These are phyloP conservation scores for Talaromyces wortmannii DNA, from an alignment of 495 filamentous ascomycete species.

Conservation along the genomic window DNA sequence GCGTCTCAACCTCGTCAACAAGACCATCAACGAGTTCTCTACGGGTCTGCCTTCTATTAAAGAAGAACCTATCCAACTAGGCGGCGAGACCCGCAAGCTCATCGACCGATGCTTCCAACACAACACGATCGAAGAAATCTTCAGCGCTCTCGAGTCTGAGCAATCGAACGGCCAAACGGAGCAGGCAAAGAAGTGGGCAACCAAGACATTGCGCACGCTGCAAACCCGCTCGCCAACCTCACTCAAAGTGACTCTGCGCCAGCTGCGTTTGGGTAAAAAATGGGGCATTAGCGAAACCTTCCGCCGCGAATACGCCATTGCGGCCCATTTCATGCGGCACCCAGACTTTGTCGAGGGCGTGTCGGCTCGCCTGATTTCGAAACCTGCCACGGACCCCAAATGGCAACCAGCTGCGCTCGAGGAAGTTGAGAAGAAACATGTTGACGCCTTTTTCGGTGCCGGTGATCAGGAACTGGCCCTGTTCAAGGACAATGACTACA, in stretches of 20 bases:
- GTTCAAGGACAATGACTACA: slow-evolving; percentile 45
- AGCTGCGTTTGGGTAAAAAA: slow-evolving; percentile 63
- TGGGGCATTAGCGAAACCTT: slow-evolving; percentile 84
- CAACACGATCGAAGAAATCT: slow-evolving; percentile 60
- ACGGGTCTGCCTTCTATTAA: slow-evolving; percentile 65
- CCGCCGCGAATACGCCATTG: slow-evolving; percentile 72
- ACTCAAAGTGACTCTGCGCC: slow-evolving; percentile 71
- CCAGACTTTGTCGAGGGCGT: slow-evolving; percentile 88
- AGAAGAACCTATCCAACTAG: slow-evolving; percentile 55
- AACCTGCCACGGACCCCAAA: slow-evolving; percentile 47
- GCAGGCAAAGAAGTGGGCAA: slow-evolving; percentile 51
- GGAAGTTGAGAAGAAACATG: slow-evolving; percentile 44
- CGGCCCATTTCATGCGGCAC: slow-evolving; percentile 75
- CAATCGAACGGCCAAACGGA: slow-evolving; percentile 25
- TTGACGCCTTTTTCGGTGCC: slow-evolving; percentile 57
- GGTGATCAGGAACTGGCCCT: slow-evolving; percentile 46
- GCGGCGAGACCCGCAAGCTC: slow-evolving; percentile 58
- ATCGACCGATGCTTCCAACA: slow-evolving; percentile 80
- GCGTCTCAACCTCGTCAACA: slow-evolving; percentile 65
- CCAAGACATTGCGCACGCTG: slow-evolving; percentile 63
- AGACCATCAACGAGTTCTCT: slow-evolving; percentile 80
- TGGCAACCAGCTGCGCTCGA: slow-evolving; percentile 70
- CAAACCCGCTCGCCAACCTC: slow-evolving; percentile 72
- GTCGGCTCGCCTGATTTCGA: slow-evolving; percentile 62
- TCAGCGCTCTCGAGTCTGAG: slow-evolving; percentile 58